Evolutionary conservation across 148 eudicot species (phyloP), one percentile per base, ranked within the genome.

Genomic region (Amaranthus palmeri): DNA sequence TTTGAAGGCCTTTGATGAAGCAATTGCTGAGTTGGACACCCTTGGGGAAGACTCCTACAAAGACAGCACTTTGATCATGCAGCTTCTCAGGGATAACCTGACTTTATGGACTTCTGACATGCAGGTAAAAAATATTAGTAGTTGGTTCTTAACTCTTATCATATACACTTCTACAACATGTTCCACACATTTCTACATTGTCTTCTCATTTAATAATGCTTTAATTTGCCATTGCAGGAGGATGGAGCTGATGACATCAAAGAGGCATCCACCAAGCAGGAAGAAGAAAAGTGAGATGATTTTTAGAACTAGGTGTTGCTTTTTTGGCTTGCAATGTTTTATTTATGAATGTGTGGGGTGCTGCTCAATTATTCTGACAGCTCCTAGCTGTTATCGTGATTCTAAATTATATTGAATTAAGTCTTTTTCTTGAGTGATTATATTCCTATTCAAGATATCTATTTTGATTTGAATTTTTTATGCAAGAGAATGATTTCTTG

Each of bases 1-100:
- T 44, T 51, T 18, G 12, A 36, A 86, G 90, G 90, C 90, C 67
- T 86, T 86, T 69, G 90, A 86, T 68, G 87, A 86, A 72, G 90
- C 90, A 7, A 86, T 86, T 62, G 90, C 86, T 6, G 90, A 86
- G 78, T 74, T 86, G 82, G 90, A 86, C 71, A 86, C 85, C 46
- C 81, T 86, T 7, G 89, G 89, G n/a, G 89, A 86, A 74, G 89
- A 84, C 54, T 86, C 89, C 51, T 86, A 86, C 84, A 86, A 86
- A 70, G 90, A 86, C 69, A 84, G 87, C 86, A 86, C 88, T 54
- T 69, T 86, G 78, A 84, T 86, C 48, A 86, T 86, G 90, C 90
- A 86, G 77, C 88, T 86, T 62, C 83, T 86, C 42, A 83, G 90
- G 43, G 90, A 86, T 60, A 86, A 86, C 76, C 83, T 86, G 63